These are phyloP conservation scores for Volvariella volvacea DNA, from an alignment of 1,284 basidiomycete genomes.

Conservation along the genomic window DNA sequence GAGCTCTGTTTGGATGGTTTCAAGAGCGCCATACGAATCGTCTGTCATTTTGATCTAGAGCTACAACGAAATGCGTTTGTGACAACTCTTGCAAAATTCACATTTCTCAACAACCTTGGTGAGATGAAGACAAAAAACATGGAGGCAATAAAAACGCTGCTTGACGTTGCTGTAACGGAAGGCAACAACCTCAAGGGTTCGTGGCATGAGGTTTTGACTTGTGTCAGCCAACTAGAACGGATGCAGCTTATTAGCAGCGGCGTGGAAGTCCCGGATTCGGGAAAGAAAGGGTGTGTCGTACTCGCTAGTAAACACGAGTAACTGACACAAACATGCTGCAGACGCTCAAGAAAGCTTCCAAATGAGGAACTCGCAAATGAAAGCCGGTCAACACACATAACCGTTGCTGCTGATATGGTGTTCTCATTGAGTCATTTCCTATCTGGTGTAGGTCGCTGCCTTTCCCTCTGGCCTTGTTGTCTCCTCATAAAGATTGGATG, in stretches of 20 bases:
- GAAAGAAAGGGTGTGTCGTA: slow-evolving; percentile 66
- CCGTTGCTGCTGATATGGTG: slow-evolving; percentile 98
- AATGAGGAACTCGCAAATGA: slow-evolving; percentile 96
- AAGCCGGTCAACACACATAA: slow-evolving; percentile 96
- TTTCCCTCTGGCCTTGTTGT: slow-evolving; percentile 6
- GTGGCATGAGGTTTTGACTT: slow-evolving; percentile 94
- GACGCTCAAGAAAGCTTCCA: slow-evolving; percentile 63
- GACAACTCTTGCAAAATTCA: slow-evolving; percentile 95
- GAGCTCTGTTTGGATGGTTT: slow-evolving; percentile 93
- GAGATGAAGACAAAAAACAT: slow-evolving; percentile 99
- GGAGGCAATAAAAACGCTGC: slow-evolving; percentile 91
- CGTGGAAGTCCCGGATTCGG: slow-evolving; percentile 75
- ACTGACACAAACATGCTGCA: slow-evolving; percentile 19
- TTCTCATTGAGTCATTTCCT: slow-evolving; percentile 94
- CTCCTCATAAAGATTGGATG: slow-evolving; percentile 8
- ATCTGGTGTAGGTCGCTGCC: slow-evolving; percentile 66
- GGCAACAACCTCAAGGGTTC: slow-evolving; percentile 91
- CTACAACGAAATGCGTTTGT: slow-evolving; percentile 95
- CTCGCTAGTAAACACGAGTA: slow-evolving; percentile 2
- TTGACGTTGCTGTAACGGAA: slow-evolving; percentile 90
- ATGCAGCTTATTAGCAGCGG: slow-evolving; percentile 95
- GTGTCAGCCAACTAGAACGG: slow-evolving; percentile 94
- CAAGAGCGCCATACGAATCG: slow-evolving; percentile 88
- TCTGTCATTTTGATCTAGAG: slow-evolving; percentile 93
- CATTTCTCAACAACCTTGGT: slow-evolving; percentile 91